These are phyloP conservation scores for Didymella glomerata DNA, from an alignment of 2,329 filamentous ascomycete species.

Conservation along the genomic window DNA sequence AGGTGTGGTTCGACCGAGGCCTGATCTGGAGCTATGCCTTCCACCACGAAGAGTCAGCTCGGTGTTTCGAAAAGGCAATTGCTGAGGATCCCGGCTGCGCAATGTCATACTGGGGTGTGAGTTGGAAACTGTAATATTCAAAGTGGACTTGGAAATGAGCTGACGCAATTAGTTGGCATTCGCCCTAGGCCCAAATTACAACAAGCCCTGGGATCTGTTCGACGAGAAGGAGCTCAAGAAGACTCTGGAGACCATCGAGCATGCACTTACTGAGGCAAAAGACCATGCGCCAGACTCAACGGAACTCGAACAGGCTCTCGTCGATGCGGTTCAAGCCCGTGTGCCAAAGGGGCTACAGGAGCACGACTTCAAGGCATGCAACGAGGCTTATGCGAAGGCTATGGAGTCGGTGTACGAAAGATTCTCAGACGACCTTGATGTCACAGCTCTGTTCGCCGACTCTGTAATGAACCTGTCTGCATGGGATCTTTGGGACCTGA, in stretches of 20 bases:
- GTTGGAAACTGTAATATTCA: slow-evolving; percentile 12
- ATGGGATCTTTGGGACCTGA: slow-evolving; percentile 70
- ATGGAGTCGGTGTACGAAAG: slow-evolving; percentile 65
- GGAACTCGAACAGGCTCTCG: slow-evolving; percentile 68
- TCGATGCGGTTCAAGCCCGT: slow-evolving; percentile 63
- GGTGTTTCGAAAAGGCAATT: slow-evolving; percentile 70
- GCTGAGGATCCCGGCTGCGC: slow-evolving; percentile 62
- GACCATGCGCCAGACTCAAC: slow-evolving; percentile 49
- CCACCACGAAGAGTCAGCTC: slow-evolving; percentile 75
- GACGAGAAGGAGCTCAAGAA: slow-evolving; percentile 66
- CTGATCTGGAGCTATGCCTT: slow-evolving; percentile 79
- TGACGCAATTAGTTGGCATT: slow-evolving; percentile 64
- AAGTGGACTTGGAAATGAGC: slow-evolving; percentile 17
- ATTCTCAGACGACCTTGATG: slow-evolving; percentile 67
- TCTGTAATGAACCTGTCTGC: slow-evolving; percentile 72
- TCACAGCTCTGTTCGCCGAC: slow-evolving; percentile 70
- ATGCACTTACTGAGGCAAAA: slow-evolving; percentile 58
- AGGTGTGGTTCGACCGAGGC: slow-evolving; percentile 75
- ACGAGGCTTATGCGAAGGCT: slow-evolving; percentile 67
- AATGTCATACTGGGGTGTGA: slow-evolving; percentile 72
- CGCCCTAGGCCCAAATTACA: slow-evolving; percentile 77
- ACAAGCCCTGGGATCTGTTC: slow-evolving; percentile 80
- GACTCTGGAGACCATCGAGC: slow-evolving; percentile 60
- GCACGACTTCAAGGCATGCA: slow-evolving; percentile 61
- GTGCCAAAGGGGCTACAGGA: slow-evolving; percentile 57